Base-by-base conservation (phyloP, 768 basidiomycete genomes). In the Phlegmacium glaucopus region DNA sequence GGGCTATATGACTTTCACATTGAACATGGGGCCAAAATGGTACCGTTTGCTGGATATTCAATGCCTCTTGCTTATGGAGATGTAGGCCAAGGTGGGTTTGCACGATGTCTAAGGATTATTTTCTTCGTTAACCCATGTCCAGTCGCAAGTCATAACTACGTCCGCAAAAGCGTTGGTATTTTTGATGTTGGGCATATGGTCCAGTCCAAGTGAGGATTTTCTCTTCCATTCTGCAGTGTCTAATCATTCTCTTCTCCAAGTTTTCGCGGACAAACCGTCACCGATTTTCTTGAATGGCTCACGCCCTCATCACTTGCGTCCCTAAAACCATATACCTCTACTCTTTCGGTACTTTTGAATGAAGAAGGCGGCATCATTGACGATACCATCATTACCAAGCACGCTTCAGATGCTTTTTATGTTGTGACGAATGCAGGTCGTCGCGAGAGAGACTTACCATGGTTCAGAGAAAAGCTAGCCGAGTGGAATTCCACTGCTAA, bases 101-200 rank as follows among this genome's bases (percentile, higher is more conserved):
- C 36, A 47, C 53, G 39, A 47, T 55, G 42, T 46, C 35, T 29
- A 25, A 13, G 13, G 27, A 22, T 22, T 22, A 12, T 15, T 37
- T 37, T 32, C 40, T 22, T 50, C 37, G 40, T 43, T 54, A 42
- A 52, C 39, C 22, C 36, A 38, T 32, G 38, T 38, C 26, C 63
- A 96, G 94, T 91, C 44, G 83, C 86, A 8, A 93, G 90, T 56
- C 95, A 99, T 67, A 81, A 86, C 38, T 87, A 97, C 59, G 90
- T 94, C 42, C 83, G 96, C 35, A 79, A 71, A 10, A 78, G 77
- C 29, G 90, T 80, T 1, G 94, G 94, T 1, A 73, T 99, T 27
- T 99, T 99, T 63, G 96, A 99, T 61, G 96, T 99, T 22, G 91
- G 91, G 16, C 96, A 99, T 67, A 99, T 99, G 95, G 89, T 98